These are phyloP conservation scores for Cordyceps fumosorosea DNA, from an alignment of 2,329 filamentous ascomycete species.

Conservation along the genomic window DNA sequence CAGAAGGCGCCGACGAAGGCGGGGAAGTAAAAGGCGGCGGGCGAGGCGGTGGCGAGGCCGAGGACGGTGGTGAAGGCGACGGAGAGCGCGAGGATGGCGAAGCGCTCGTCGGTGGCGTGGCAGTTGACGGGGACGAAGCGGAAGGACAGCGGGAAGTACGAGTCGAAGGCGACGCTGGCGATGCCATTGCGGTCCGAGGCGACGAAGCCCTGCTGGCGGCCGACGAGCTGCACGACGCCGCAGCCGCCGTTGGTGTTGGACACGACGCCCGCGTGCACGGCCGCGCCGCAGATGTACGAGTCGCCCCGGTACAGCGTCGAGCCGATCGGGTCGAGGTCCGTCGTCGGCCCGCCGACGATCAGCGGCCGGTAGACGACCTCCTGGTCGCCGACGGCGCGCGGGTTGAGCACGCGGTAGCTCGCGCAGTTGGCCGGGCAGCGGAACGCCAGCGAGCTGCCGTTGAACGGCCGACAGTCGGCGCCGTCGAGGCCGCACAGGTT, in stretches of 20 bases:
- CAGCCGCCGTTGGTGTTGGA: slow-evolving; percentile 68
- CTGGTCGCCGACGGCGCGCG: slow-evolving; percentile 66
- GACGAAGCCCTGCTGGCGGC: slow-evolving; percentile 57
- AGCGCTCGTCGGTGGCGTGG: slow-evolving; percentile 69
- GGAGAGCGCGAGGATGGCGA: slow-evolving; percentile 77
- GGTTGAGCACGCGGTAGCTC: slow-evolving; percentile 59
- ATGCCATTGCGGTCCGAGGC: slow-evolving; percentile 67
- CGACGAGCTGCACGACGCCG: slow-evolving; percentile 69
- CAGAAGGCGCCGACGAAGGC: slow-evolving; percentile 79
- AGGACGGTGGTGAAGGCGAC: slow-evolving; percentile 70
- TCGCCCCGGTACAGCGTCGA: slow-evolving; percentile 72
- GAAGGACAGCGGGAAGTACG: slow-evolving; percentile 84
- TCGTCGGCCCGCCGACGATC: slow-evolving; percentile 60
- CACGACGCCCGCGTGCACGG: slow-evolving; percentile 77
- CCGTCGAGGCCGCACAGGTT: slow-evolving; percentile 72
- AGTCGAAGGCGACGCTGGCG: slow-evolving; percentile 69
- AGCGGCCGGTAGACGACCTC: slow-evolving; percentile 57
- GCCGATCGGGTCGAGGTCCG: slow-evolving; percentile 26
- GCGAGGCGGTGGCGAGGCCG: slow-evolving; percentile 74
- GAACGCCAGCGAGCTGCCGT: slow-evolving; percentile 63
- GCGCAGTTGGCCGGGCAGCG: slow-evolving; percentile 68
- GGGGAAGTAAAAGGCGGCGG: slow-evolving; percentile 77
- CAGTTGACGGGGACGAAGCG: slow-evolving; percentile 65
- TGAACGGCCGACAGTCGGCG: slow-evolving; percentile 68
- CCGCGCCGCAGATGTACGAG: slow-evolving; percentile 79